Evolutionary conservation across 192 early-diverging fungal species (phyloP).

Genomic region (Geosiphon pyriformis): DNA sequence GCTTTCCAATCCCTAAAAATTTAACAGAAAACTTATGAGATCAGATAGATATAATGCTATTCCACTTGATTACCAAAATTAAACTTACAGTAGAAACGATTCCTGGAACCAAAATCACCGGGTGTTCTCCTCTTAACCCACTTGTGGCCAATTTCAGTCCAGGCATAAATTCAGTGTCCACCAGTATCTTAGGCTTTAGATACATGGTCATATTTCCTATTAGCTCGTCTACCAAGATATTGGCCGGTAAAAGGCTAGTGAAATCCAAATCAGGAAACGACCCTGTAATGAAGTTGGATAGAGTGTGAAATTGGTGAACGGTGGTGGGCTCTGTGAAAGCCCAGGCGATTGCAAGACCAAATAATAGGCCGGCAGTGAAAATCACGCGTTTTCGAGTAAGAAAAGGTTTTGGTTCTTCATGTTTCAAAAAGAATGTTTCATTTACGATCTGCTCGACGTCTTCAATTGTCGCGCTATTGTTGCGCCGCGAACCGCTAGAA

Average conservation of each 20-base stretch:
- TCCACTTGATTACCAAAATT: neutral
- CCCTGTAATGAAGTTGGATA: conserved; percentile 29
- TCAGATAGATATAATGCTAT: neutral
- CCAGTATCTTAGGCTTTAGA: conserved; percentile 38
- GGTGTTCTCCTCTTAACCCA: conserved; percentile 32
- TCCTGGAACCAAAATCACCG: conserved; percentile 79
- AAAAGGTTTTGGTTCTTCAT: conserved; percentile 14
- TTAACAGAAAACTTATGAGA: neutral
- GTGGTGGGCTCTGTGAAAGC: conserved; percentile 42
- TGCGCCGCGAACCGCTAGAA: neutral
- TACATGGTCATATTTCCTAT: conserved; percentile 59
- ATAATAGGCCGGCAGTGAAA: conserved; percentile 52
- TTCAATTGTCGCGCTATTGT: conserved; percentile 1
- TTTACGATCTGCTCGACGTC: conserved; percentile 4
- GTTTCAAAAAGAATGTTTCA: conserved; percentile 22
- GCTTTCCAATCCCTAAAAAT: conserved; percentile 61
- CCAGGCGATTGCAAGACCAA: conserved; percentile 47
- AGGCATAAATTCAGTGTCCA: conserved; percentile 49
- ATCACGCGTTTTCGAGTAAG: conserved; percentile 37
- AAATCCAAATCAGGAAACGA: conserved; percentile 60
- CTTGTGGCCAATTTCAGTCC: conserved; percentile 30
- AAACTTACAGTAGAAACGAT: conserved; percentile 69
- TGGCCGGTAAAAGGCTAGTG: conserved; percentile 55
- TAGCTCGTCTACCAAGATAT: conserved; percentile 64
- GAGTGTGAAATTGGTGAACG: conserved; percentile 35